Percentiles rank a stretch among this genome's conserved stretches.
Conservation (phyloP, 2,329 filamentous ascomycete genomes). For the Zymoseptoria passerinii region DNA sequence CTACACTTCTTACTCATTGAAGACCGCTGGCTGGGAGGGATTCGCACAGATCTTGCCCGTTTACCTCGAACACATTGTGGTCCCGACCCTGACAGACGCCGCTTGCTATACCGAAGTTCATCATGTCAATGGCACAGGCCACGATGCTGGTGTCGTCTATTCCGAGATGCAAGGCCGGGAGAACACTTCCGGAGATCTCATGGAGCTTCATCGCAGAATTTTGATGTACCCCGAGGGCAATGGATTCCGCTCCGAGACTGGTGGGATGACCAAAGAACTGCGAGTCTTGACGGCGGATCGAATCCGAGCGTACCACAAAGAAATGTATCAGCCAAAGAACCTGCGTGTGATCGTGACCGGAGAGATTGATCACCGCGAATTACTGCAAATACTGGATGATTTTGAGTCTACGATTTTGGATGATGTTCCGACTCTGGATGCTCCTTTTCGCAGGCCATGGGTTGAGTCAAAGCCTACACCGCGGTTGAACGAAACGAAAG, state of each 20-base stretch:
- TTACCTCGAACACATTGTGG: constrained; percentile 87
- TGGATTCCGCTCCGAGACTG: constrained; percentile 96
- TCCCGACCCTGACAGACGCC: constrained; percentile 86
- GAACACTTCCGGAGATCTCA: constrained; percentile 74
- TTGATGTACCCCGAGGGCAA: constrained; percentile 80
- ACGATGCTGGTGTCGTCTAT: constrained; percentile 84
- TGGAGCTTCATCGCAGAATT: constrained; percentile 73
- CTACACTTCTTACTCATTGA: constrained; percentile 90
- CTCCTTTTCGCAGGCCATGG: constrained; percentile 81
- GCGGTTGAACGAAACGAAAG: constrained; percentile 58
- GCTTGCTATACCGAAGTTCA: constrained; percentile 93
- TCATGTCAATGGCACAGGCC: constrained; percentile 84
- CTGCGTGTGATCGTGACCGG: constrained; percentile 87
- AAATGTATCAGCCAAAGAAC: constrained; percentile 98
- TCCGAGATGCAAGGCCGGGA: constrained; percentile 98
- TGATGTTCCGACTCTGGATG: constrained; percentile 65
- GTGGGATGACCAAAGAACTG: constrained; percentile 88
- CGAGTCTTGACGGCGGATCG: constrained; percentile 77
- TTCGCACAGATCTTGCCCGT: constrained; percentile 91
- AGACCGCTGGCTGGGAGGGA: constrained; percentile 93
- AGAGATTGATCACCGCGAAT: constrained; percentile 72
- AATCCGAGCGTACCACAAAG: constrained; percentile 87
- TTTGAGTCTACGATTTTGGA: constrained; percentile 84
- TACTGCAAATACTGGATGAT: constrained; percentile 71
- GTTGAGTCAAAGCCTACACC: constrained; percentile 76